Base-by-base conservation (phyloP, 2,329 filamentous ascomycete genomes). In the Nigrograna mackinnonii region DNA sequence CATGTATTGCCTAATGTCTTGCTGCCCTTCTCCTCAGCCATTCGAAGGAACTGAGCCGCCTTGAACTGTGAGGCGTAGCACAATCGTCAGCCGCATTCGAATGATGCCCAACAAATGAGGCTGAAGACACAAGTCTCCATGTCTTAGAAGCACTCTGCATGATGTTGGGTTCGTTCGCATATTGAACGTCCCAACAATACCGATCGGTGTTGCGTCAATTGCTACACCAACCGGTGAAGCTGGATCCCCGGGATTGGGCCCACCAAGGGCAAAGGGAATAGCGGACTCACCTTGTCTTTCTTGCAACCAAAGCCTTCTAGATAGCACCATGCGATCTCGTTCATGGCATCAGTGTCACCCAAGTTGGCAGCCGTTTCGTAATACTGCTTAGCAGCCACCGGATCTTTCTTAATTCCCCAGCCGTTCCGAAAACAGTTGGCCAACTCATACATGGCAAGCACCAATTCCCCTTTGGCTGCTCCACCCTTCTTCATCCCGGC, bases 361-460 rank as follows among this genome's bases (percentile, higher is more conserved):
- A 99, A 74, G 67, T 99, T 97, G 47, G 94, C 94, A 20, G 94
- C 94, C 7, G 92, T 96, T 73, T 97, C 92, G 70, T 97, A 99
- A 70, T 97, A 99, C 79, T 95, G 78, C 57, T 79, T 77, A 37
- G 94, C 94, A 35, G 94, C 94, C 39, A 89, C 79, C 24, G 91
- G 81, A 67, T 99, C 94, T 64, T 88, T 88, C 49, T 83, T 79
- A 37, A 96, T 86, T 36, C 94, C 94, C 92, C 92, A 97, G 41
- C 91, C 94, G 68, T 97, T 84, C 47, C 94, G 85, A 76, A 96
- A 97, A 72, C 80, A 92, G 69, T 94, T 94, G 41, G 86, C 89
- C 60, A 99, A 75, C 75, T 99, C 94, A 62, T 94, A 97, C 52
- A 99, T 97, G 47, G 94, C 92, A 47, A 99, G 83, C 14, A 97